phyloP scores from a whole-genome alignment of 805 yeast genomes.

The Ogataea sp. region DNA sequence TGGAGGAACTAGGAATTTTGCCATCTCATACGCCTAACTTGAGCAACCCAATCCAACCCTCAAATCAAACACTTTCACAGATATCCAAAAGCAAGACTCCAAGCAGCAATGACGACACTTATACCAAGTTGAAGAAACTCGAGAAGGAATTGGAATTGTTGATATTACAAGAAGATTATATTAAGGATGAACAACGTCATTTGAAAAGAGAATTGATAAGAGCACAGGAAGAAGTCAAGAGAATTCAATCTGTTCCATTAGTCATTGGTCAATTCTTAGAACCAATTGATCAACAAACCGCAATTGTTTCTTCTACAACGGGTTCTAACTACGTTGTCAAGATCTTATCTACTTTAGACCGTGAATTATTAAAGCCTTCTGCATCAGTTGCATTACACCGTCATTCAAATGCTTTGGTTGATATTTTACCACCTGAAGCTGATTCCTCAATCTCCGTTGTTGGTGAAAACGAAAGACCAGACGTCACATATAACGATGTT shows the following conservation, averaged over 20 bases:
- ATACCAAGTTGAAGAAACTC: slow-evolving; percentile 75
- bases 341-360: slow-evolving; percentile 86
- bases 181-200: slow-evolving; percentile 97
- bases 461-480: slow-evolving; percentile 89
- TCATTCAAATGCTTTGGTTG: slow-evolving; percentile 96
- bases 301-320: slow-evolving; percentile 94
- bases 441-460: slow-evolving; percentile 93
- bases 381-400: slow-evolving; percentile 97
- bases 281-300: slow-evolving; percentile 94
- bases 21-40: slow-evolving; percentile 20
- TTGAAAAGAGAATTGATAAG: slow-evolving; percentile 87
- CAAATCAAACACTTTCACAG: slow-evolving; percentile 5
- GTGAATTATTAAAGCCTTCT: slow-evolving; percentile 90
- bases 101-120: slow-evolving; percentile 52
- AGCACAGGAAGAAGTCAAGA: slow-evolving; percentile 97
- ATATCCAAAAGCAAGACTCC: slow-evolving; percentile 9
- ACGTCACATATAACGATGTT: slow-evolving; percentile 91
- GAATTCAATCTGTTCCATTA: slow-evolving; percentile 94
- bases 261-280: slow-evolving; percentile 98
- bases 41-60: slow-evolving; percentile 13
- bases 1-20: slow-evolving; percentile 60
- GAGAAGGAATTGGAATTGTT: slow-evolving; percentile 86
- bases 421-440: slow-evolving; percentile 97
- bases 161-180: slow-evolving; percentile 87
- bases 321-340: slow-evolving; percentile 97